Percentiles rank a stretch among this genome's conserved stretches.
Evolutionary conservation across 2,329 filamentous ascomycete species (phyloP).

Genomic region (Furcasterigmium sp.): DNA sequence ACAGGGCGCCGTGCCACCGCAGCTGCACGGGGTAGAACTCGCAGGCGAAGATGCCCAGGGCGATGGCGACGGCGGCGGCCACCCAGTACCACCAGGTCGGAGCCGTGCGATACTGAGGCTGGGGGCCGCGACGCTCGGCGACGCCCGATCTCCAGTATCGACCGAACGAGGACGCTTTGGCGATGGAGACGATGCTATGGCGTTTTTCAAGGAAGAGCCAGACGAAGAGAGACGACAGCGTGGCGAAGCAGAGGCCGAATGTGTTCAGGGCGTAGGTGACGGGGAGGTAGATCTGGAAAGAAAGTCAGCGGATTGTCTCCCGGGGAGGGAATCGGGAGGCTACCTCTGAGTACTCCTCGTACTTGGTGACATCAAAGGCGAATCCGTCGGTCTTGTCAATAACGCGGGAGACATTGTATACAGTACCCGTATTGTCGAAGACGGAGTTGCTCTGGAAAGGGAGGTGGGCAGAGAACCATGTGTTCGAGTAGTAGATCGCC

Average conservation of each 20-base stretch:
- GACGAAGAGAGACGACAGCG: slow-evolving; percentile 32
- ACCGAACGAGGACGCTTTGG: slow-evolving; percentile 1
- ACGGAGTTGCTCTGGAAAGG: slow-evolving; percentile 47
- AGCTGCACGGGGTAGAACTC: slow-evolving; percentile 24
- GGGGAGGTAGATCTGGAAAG: slow-evolving; percentile 35
- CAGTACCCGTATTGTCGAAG: slow-evolving; percentile 45
- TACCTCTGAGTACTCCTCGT: slow-evolving; percentile 45
- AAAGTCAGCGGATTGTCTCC: background rate
- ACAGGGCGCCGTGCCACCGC: slow-evolving; percentile 23
- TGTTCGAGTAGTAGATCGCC: slow-evolving; percentile 41
- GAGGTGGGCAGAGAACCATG: slow-evolving; percentile 45
- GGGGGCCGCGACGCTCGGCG: background rate
- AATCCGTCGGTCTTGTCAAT: slow-evolving; percentile 33
- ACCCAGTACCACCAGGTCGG: slow-evolving; percentile 20
- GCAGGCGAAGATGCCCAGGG: slow-evolving; percentile 20
- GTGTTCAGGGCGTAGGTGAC: slow-evolving; percentile 37
- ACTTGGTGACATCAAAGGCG: slow-evolving; percentile 40
- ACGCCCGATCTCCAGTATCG: background rate
- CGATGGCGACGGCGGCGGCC: slow-evolving; percentile 13
- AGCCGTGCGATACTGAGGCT: slow-evolving; percentile 13
- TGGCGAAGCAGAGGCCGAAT: slow-evolving; percentile 48
- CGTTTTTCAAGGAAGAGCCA: slow-evolving; percentile 25
- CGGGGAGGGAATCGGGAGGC: background rate
- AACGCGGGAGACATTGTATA: slow-evolving; percentile 44
- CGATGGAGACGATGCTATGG: slow-evolving; percentile 11